phyloP scores from a whole-genome alignment of 108 stramenopile genomes.

The Pseudonitzschia delicatissima region DNA sequence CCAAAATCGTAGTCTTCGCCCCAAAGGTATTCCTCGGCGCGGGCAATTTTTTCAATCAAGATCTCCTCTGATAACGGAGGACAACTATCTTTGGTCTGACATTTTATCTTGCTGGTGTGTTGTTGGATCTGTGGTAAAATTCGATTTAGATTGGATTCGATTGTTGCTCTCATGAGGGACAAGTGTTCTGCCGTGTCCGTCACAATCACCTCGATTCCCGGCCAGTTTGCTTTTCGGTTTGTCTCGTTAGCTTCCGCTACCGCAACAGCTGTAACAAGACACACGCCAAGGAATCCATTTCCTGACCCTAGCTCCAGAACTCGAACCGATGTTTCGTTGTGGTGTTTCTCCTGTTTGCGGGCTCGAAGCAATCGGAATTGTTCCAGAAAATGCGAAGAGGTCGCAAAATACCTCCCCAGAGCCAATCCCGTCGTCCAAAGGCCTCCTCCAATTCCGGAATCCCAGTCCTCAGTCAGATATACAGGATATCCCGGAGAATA shows the following conservation, averaged over 20 bases:
- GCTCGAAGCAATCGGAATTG: slow-evolving; percentile 7
- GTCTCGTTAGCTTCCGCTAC: background rate
- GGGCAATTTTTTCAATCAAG: background rate
- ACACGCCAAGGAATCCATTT: slow-evolving; percentile 76
- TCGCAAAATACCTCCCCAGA: slow-evolving; percentile 58
- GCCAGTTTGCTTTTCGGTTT: background rate
- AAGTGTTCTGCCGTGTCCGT: slow-evolving; percentile 75
- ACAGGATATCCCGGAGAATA: slow-evolving; percentile 8
- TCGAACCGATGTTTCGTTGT: background rate
- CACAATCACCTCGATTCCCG: slow-evolving; percentile 37
- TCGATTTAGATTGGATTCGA: slow-evolving; percentile 46
- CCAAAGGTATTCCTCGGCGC: slow-evolving; percentile 34
- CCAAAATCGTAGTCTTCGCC: slow-evolving; percentile 10
- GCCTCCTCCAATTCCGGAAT: slow-evolving; percentile 76
- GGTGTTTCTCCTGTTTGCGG: background rate
- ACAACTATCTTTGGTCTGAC: too few species aligned
- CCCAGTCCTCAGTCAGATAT: slow-evolving; percentile 71
- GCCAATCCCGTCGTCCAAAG: slow-evolving; percentile 80
- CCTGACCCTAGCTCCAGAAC: slow-evolving; percentile 80
- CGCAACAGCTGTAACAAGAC: slow-evolving; percentile 41
- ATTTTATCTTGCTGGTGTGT: too few species aligned
- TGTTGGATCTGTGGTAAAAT: slow-evolving; percentile 9
- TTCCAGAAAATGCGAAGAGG: slow-evolving; percentile 16
- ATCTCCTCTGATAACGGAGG: too few species aligned
- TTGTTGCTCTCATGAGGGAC: slow-evolving; percentile 49